Percentiles rank a stretch among this genome's conserved stretches.
These are phyloP conservation scores for Collybia nuda DNA, from an alignment of 768 basidiomycete genomes.

Conservation along the genomic window DNA sequence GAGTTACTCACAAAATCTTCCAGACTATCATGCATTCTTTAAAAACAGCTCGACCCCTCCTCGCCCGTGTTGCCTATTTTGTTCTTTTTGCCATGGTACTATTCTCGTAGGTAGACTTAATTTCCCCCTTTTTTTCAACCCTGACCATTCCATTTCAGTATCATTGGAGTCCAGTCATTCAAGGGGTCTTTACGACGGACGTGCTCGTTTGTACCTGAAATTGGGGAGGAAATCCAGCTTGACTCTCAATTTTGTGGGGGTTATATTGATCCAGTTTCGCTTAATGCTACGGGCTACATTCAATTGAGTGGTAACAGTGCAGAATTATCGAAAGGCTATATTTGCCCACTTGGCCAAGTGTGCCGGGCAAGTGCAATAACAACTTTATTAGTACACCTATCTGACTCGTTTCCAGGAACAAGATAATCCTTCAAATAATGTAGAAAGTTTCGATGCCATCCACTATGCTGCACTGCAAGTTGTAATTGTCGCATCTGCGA, in stretches of 20 bases:
- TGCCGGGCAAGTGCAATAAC: constrained; percentile 55
- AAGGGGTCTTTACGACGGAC: constrained; percentile 75
- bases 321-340: constrained; percentile 68
- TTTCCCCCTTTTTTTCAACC: neutral
- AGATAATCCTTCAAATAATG: constrained; percentile 60
- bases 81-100: constrained; percentile 86
- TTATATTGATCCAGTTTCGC: constrained; percentile 59
- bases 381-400: neutral
- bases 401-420: constrained; percentile 42
- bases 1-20: constrained; percentile 9
- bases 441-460: constrained; percentile 89
- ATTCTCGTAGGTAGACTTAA: constrained; percentile 65
- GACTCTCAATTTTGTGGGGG: constrained; percentile 76
- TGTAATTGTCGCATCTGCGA: constrained; percentile 78
- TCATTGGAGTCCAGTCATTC: constrained; percentile 95
- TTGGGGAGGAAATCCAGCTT: constrained; percentile 51
- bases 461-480: constrained; percentile 82
- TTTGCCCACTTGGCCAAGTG: constrained; percentile 84
- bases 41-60: constrained; percentile 86
- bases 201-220: constrained; percentile 54
- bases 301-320: constrained; percentile 24
- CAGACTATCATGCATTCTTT: constrained; percentile 87
- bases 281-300: constrained; percentile 41
- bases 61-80: constrained; percentile 89
- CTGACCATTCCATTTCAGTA: constrained; percentile 39